Evolutionary conservation across 495 filamentous ascomycete genomes (phyloP).

Genomic region (Hypoxylon subgilvum): DNA sequence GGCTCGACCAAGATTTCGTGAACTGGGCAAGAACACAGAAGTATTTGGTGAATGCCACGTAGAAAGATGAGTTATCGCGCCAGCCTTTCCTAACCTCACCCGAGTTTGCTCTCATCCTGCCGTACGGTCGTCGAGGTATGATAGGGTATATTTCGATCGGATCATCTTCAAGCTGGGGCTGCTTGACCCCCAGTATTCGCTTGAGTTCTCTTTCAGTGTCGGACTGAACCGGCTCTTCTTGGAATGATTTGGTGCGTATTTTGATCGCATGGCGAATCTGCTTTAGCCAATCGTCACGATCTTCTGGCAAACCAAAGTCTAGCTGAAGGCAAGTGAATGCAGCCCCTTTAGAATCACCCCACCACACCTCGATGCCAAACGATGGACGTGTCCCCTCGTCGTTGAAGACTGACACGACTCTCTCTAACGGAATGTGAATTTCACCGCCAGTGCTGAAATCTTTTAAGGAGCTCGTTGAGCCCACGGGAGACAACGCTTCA

Average conservation of each 20-base stretch:
- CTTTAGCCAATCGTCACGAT: slow-evolving; percentile 76
- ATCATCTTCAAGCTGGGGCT: slow-evolving; percentile 70
- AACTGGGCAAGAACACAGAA: slow-evolving; percentile 81
- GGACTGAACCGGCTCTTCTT: slow-evolving; percentile 61
- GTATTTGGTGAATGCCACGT: slow-evolving; percentile 83
- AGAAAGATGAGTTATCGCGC: slow-evolving; percentile 81
- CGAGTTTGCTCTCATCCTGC: slow-evolving; percentile 53
- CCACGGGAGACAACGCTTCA: slow-evolving; percentile 13
- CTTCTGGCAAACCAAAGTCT: slow-evolving; percentile 73
- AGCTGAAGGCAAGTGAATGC: slow-evolving; percentile 60
- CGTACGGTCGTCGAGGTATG: slow-evolving; percentile 71
- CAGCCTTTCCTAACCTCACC: slow-evolving; percentile 60
- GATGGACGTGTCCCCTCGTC: slow-evolving; percentile 80
- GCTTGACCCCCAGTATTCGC: slow-evolving; percentile 67
- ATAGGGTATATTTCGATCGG: slow-evolving; percentile 84
- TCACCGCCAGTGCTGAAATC: slow-evolving; percentile 16
- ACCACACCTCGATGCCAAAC: slow-evolving; percentile 85
- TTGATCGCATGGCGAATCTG: slow-evolving; percentile 67
- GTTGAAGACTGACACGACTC: slow-evolving; percentile 77
- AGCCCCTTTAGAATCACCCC: slow-evolving; percentile 67
- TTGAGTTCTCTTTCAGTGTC: slow-evolving; percentile 69
- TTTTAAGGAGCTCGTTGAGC: slow-evolving; percentile 37
- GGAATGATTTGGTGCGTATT: slow-evolving; percentile 53
- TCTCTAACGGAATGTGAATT: slow-evolving; percentile 65
- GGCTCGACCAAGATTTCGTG: slow-evolving; percentile 54